phyloP scores from a whole-genome alignment of 441 rosid genomes.

The Euphorbia corollata region DNA sequence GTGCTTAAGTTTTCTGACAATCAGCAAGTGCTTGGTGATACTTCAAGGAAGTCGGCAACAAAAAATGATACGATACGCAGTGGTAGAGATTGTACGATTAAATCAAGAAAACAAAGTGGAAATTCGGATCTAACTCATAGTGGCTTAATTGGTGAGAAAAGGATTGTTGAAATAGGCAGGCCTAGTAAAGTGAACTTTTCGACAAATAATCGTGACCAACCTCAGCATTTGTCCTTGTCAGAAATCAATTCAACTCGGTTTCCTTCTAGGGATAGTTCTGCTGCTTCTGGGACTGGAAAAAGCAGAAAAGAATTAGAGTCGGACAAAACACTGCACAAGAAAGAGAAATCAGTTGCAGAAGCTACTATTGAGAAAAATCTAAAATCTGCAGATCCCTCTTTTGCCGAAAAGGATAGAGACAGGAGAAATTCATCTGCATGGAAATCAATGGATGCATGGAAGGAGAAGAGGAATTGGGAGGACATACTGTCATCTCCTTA shows the following conservation, averaged over 20 bases:
- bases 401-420: slow-evolving; percentile 50
- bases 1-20: slow-evolving; percentile 29
- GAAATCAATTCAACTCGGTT: slow-evolving; percentile 28
- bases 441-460: slow-evolving; percentile 81
- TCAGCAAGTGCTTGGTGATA: slow-evolving; percentile 23
- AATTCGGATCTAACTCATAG: slow-evolving; percentile 28
- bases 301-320: slow-evolving; percentile 47
- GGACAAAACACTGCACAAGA: slow-evolving; percentile 37
- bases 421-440: slow-evolving; percentile 43
- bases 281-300: slow-evolving; percentile 35
- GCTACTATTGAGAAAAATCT: slow-evolving; percentile 32
- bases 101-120: slow-evolving; percentile 30
- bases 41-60: slow-evolving; percentile 24
- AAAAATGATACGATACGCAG: slow-evolving; percentile 22
- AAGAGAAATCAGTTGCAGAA: slow-evolving; percentile 37
- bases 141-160: slow-evolving; percentile 27
- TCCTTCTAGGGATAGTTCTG: slow-evolving; percentile 29
- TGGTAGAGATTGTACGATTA: slow-evolving; percentile 26
- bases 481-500: slow-evolving; percentile 67
- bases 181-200: slow-evolving; percentile 31
- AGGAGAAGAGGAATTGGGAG: slow-evolving; percentile 78
- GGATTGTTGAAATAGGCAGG: slow-evolving; percentile 31
- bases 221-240: slow-evolving; percentile 26
- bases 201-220: slow-evolving; percentile 28
- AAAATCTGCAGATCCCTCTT: slow-evolving; percentile 34